A percentile compares a stretch with the other conserved stretches of the same genome.
Conservation (phyloP, 2,329 filamentous ascomycete genomes). For the Epichloe sylvatica region DNA sequence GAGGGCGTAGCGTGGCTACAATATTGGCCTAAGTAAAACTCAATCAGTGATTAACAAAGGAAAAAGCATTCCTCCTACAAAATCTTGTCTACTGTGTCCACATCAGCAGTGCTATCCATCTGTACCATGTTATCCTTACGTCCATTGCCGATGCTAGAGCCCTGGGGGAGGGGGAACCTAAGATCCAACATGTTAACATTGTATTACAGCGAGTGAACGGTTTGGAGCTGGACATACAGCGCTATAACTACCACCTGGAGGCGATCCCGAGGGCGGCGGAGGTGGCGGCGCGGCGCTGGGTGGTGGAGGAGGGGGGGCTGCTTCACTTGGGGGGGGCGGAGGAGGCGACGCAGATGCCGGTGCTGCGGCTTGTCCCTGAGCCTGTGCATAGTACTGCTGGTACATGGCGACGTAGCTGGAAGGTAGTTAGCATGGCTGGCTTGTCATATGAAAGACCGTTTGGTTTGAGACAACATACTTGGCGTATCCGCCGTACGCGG, state of each 20-base stretch:
- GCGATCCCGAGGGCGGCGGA: constrained; percentile 30
- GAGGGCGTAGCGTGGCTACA: neutral
- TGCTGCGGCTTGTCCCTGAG: constrained; percentile 32
- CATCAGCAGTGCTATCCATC: constrained; percentile 3
- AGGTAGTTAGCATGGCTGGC: constrained; percentile 10
- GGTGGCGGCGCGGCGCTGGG: constrained; percentile 35
- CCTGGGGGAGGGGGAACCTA: constrained; percentile 44
- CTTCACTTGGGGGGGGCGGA: constrained; percentile 44
- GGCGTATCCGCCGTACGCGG: constrained; percentile 77
- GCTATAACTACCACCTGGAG: constrained; percentile 46
- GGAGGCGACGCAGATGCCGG: constrained; percentile 39
- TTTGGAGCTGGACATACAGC: constrained; percentile 37
- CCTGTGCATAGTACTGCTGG: constrained; percentile 51
- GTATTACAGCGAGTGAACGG: neutral
- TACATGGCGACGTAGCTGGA: constrained; percentile 54
- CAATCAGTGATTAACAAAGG: constrained; percentile 2
- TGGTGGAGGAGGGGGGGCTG: constrained; percentile 51
- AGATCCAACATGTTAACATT: neutral
- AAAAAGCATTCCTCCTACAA: neutral
- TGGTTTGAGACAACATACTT: constrained; percentile 34
- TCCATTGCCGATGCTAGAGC: constrained; percentile 21
- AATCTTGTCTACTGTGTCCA: neutral
- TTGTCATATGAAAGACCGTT: neutral
- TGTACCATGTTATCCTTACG: neutral
- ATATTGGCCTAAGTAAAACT: constrained; percentile 1